Evolutionary conservation across 2,329 filamentous ascomycete genomes (phyloP).

Genomic region (Cercospora janseana): DNA sequence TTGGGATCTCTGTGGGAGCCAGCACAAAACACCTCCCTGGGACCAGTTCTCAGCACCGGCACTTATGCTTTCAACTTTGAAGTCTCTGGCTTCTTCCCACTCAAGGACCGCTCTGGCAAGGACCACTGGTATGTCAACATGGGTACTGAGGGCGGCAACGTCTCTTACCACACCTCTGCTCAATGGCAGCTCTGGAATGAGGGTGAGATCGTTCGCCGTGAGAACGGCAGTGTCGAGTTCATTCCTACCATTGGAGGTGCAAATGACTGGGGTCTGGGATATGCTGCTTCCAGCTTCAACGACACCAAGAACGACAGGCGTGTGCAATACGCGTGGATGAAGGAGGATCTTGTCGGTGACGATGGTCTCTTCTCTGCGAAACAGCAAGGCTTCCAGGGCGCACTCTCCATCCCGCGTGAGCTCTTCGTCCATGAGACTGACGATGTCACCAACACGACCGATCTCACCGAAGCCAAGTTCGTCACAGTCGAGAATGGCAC

Average conservation of each 20-base stretch:
- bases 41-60: conserved; percentile 44
- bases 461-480: conserved; percentile 28
- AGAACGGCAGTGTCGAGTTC: conserved; percentile 47
- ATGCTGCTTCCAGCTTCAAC: conserved; percentile 49
- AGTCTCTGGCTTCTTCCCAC: conserved; percentile 49
- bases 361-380: conserved; percentile 40
- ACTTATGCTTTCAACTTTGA: conserved; percentile 51
- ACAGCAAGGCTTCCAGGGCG: conserved; percentile 48
- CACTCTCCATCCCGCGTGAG: conserved; percentile 46
- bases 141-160: conserved; percentile 46
- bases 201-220: conserved; percentile 43
- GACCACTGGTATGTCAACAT: conserved; percentile 47
- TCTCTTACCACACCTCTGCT: conserved; percentile 41
- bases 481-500: conserved; percentile 38
- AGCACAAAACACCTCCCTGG: conserved; percentile 43
- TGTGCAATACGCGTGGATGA: conserved; percentile 49
- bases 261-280: conserved; percentile 47
- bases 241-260: conserved; percentile 46
- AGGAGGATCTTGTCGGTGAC: conserved; percentile 43
- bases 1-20: conserved; percentile 49
- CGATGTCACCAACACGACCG: conserved; percentile 38
- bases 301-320: conserved; percentile 51
- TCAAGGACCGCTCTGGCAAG: conserved; percentile 45
- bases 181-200: conserved; percentile 51
- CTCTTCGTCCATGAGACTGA: conserved; percentile 48